Conservation (phyloP, 108 stramenopile genomes). For the Heterococcus sp. region DNA sequence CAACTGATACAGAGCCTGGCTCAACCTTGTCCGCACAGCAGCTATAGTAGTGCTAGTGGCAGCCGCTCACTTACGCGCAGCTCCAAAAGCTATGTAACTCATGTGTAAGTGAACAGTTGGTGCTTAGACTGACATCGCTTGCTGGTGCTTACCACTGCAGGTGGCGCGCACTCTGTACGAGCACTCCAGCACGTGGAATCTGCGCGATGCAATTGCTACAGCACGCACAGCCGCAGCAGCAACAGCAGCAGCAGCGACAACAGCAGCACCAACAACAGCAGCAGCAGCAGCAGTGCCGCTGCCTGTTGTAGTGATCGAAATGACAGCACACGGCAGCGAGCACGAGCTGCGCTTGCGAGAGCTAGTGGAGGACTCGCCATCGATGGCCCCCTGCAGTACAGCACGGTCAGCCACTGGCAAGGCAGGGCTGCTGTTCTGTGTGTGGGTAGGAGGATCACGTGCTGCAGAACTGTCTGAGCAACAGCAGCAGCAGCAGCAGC, state of each 20-base stretch:
- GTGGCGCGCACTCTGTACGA: too few relatives aligned
- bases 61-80: too few relatives aligned
- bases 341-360: background rate
- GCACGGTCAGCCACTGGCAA: background rate
- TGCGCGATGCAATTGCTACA: background rate
- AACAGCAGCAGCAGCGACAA: background rate
- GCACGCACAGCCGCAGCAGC: background rate
- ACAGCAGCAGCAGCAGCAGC: too few relatives aligned
- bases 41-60: too few relatives aligned
- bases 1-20: too few relatives aligned
- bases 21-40: too few relatives aligned
- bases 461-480: too few relatives aligned
- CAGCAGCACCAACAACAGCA: background rate
- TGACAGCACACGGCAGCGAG: background rate
- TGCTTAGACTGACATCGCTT: too few relatives aligned
- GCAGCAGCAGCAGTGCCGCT: background rate
- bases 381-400: background rate
- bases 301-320: background rate
- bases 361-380: background rate
- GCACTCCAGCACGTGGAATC: too few relatives aligned
- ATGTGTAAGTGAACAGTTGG: too few relatives aligned
- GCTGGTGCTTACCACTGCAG: too few relatives aligned
- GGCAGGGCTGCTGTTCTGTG: background rate
- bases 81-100: too few relatives aligned
- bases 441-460: background rate